A percentile compares a stretch with the other conserved stretches of the same genome.
Evolutionary conservation across 768 basidiomycete species (phyloP).

Genomic region (Pleurotus tuoliensis): DNA sequence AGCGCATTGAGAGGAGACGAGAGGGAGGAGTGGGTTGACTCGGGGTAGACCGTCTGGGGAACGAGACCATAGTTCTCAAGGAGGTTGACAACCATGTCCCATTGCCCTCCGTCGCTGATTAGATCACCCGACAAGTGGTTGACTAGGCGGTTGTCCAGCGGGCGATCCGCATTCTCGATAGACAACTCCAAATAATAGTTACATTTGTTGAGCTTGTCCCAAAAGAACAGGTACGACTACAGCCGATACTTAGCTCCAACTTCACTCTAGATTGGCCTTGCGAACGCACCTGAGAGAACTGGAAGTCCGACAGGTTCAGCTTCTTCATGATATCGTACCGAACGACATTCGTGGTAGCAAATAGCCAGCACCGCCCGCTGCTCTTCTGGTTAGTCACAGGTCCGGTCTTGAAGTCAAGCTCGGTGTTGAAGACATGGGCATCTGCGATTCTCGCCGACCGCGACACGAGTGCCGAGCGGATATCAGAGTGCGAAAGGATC

Average conservation of each 20-base stretch:
- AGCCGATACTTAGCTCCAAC: neutral
- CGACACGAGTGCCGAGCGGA: conserved; percentile 58
- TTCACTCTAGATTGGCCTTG: neutral
- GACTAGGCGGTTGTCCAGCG: conserved; percentile 81
- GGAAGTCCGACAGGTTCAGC: conserved; percentile 82
- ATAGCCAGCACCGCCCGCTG: conserved; percentile 93
- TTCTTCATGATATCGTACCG: conserved; percentile 83
- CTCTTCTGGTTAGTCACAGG: conserved; percentile 86
- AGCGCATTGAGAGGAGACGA: conserved; percentile 72
- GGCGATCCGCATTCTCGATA: conserved; percentile 75
- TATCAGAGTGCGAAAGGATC: conserved; percentile 65
- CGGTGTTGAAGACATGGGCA: conserved; percentile 78
- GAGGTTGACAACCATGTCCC: conserved; percentile 79
- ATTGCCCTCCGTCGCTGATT: conserved; percentile 90
- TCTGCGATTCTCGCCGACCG: conserved; percentile 61
- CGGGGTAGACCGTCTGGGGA: conserved; percentile 79
- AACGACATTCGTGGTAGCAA: conserved; percentile 86
- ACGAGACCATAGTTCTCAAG: conserved; percentile 78
- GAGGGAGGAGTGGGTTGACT: conserved; percentile 78
- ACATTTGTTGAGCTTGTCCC: conserved; percentile 92
- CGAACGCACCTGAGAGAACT: conserved; percentile 74
- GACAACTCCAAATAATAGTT: conserved; percentile 91
- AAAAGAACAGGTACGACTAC: conserved; percentile 91
- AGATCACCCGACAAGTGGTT: conserved; percentile 71
- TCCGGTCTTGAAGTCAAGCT: conserved; percentile 74